A percentile compares a stretch with the other conserved stretches of the same genome.
phyloP scores from a whole-genome alignment of 2,329 filamentous ascomycete genomes.

The Diplodia sapinea region DNA sequence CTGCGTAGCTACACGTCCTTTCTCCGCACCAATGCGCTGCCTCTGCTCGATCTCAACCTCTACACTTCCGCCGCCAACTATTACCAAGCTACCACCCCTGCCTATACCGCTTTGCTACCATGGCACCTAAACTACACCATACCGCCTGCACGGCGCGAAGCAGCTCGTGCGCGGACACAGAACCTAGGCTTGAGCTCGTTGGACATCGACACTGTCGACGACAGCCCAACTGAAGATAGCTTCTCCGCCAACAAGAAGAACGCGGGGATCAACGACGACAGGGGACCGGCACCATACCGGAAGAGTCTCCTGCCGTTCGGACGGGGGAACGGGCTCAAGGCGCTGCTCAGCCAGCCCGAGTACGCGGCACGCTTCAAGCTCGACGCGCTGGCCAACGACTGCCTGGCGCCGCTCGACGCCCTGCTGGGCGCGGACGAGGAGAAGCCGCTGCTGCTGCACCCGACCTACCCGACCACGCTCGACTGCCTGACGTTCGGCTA shows the following conservation, averaged over 20 bases:
- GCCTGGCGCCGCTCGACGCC: slow-evolving; percentile 71
- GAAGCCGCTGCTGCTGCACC: slow-evolving; percentile 63
- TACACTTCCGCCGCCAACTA: slow-evolving; percentile 93
- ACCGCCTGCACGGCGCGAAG: slow-evolving; percentile 72
- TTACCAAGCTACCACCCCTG: slow-evolving; percentile 74
- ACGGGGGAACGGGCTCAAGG: slow-evolving; percentile 64
- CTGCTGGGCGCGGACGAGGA: slow-evolving; percentile 60
- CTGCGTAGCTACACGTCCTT: slow-evolving; percentile 63
- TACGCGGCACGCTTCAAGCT: slow-evolving; percentile 77
- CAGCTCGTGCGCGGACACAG: slow-evolving; percentile 70
- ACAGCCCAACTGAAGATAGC: slow-evolving; percentile 32
- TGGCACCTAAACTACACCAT: slow-evolving; percentile 90
- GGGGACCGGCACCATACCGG: slow-evolving; percentile 45
- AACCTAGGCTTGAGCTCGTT: slow-evolving; percentile 56
- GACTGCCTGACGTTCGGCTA: slow-evolving; percentile 86
- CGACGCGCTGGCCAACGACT: slow-evolving; percentile 71
- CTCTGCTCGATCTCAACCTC: slow-evolving; percentile 82
- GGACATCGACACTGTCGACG: slow-evolving; percentile 51
- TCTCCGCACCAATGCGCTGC: slow-evolving; percentile 74
- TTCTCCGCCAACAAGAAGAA: slow-evolving; percentile 47
- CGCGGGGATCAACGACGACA: slow-evolving; percentile 46
- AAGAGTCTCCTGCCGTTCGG: slow-evolving; percentile 55
- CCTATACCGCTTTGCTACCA: slow-evolving; percentile 78
- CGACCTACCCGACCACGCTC: slow-evolving; percentile 63
- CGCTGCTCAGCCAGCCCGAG: slow-evolving; percentile 69